phyloP scores from a whole-genome alignment of 768 basidiomycete species.

The Rhizopogon vinicolor region DNA sequence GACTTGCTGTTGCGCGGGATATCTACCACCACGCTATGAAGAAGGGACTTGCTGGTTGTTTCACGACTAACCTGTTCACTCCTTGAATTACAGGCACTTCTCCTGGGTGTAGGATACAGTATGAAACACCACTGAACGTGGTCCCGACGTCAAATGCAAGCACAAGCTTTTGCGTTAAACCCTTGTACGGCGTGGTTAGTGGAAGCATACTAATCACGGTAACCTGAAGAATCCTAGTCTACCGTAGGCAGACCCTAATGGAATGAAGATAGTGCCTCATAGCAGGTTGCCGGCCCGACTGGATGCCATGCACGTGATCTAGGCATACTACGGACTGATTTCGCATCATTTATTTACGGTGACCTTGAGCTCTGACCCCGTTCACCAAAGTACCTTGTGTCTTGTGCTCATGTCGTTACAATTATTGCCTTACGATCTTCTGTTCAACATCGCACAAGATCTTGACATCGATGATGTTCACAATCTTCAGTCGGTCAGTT shows the following conservation, averaged over 20 bases:
- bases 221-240: not conserved
- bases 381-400: not conserved
- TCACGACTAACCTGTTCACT: slow-evolving; percentile 19
- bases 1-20: slow-evolving; percentile 42
- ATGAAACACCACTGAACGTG: slow-evolving; percentile 37
- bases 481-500: slow-evolving; percentile 56
- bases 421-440: slow-evolving; percentile 62
- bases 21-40: slow-evolving; percentile 23
- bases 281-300: too few relatives aligned
- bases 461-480: slow-evolving; percentile 59
- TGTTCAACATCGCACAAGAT: slow-evolving; percentile 63
- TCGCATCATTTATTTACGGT: not conserved
- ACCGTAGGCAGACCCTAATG: too few relatives aligned
- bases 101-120: slow-evolving; percentile 32
- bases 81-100: slow-evolving; percentile 24
- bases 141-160: slow-evolving; percentile 42
- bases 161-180: slow-evolving; percentile 35
- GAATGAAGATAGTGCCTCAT: too few relatives aligned
- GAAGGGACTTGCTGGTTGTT: not conserved
- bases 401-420: slow-evolving; percentile 25
- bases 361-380: too few relatives aligned
- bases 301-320: not conserved
- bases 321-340: not conserved
- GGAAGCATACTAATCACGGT: slow-evolving; percentile 18
- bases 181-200: slow-evolving; percentile 26